Evolutionary conservation across 2,329 filamentous ascomycete species (phyloP), one percentile per base, ranked within the genome.

Genomic region (Graphilbum sp.): DNA sequence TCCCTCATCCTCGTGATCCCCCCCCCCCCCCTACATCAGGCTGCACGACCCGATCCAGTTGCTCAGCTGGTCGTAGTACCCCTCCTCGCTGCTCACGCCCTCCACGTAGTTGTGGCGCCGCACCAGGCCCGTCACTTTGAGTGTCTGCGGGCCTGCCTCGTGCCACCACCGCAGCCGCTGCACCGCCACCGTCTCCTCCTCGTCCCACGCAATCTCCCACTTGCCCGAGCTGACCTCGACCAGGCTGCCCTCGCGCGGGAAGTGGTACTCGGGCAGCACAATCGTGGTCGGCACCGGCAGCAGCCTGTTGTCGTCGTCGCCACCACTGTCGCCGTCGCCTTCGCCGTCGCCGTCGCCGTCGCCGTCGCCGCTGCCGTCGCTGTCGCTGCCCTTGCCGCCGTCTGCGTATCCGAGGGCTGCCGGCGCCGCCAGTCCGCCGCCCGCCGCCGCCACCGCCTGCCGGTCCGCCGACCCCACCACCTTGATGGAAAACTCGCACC

Each of bases 121-220:
- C 49, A 80, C 74, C 17, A 83, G 60, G 0, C 90, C 90, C 17
- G 70, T 76, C 9, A 95, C 67, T 44, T 70, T 80, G 39, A 98
- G 66, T 35, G 63, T 75, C 58, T 96, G 88, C 47, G 86, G 75
- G 2, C 88, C 90, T 40, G 79, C 78, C 1, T 73, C 74, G 58
- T 98, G 87, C 87, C 88, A 95, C 90, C 90, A 98, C 48, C 73
- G 74, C 45, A 98, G 60, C 45, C 71, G 71, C 60, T 95, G 88
- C 43, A 85, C 63, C 47, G 74, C 62, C 5, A 73, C 74, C 0
- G 72, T 74, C 44, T 81, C 72, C 9, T 74, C 69, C 40, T 86
- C 79, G 43, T 86, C 77, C 5, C 64, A 69, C 47, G 74, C 75
- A 43, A 96, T 84, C 47, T 79, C 76, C 87, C 87, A 98, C 53